A percentile compares a stretch with the other conserved stretches of the same genome.
Conservation (phyloP, 345 rosid genomes). For the Boechera divaricarpa region DNA sequence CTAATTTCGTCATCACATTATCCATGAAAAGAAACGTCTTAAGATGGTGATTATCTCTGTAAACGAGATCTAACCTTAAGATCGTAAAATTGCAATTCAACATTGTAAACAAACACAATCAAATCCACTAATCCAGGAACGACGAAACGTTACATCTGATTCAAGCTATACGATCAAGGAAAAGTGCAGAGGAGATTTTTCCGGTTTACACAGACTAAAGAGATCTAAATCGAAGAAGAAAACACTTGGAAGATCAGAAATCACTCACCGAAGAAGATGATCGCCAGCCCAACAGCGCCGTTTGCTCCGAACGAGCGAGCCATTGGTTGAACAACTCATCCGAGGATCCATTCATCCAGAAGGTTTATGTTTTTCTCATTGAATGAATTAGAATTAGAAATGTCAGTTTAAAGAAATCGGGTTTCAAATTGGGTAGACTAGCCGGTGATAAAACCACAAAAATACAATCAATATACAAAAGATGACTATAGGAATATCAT, state of each 20-base stretch:
- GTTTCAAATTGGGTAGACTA: no score
- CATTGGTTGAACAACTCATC: neutral
- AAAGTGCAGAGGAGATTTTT: neutral
- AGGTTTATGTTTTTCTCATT: no score
- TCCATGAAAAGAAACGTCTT: no score
- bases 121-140: neutral
- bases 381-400: no score
- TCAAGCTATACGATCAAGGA: neutral
- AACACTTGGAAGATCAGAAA: neutral
- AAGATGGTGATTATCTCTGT: neutral
- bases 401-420: no score
- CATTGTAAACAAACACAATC: neutral
- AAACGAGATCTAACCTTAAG: constrained; percentile 29
- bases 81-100: neutral
- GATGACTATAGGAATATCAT: no score
- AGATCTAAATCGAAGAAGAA: neutral
- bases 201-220: neutral
- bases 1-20: no score
- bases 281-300: constrained; percentile 28
- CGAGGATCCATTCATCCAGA: no score
- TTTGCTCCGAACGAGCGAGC: constrained; percentile 42
- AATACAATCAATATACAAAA: no score
- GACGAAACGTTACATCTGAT: neutral
- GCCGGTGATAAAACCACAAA: no score
- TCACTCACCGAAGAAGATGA: constrained; percentile 44